Evolutionary conservation across 2,329 filamentous ascomycete genomes (phyloP), one percentile per base, ranked within the genome.

Genomic region (Diaporthe sp.): DNA sequence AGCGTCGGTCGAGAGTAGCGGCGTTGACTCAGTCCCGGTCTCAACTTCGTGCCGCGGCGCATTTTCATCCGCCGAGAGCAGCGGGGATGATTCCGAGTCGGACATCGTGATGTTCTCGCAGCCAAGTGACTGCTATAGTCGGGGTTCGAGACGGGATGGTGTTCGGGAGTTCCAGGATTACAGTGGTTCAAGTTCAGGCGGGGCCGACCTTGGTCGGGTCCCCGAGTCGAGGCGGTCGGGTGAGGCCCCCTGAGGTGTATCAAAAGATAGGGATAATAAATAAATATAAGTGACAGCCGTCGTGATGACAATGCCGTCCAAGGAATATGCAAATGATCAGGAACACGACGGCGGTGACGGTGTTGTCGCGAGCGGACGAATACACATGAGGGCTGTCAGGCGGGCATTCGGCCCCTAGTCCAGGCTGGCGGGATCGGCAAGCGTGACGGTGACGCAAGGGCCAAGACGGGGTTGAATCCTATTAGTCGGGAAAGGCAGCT

Each of bases 21-120:
- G 89, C n/a, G 89, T 88, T n/a, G 86, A 85, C 78, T 91, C 90
- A 55, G 72, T 76, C 78, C 81, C 71, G 44, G 78, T 28, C 77
- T 79, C 72, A 75, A 79, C 72, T 62, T 79, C 76, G 61, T 79
- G 61, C 39, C 62, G 62, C 67, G 80, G 82, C 60, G 79, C 79
- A 46, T 80, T 82, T 60, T 76, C 79, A 49, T 83, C 81, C 44
- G 82, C 80, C 19, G 84, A 81, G 60, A 89, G 83, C 75, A 90
- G 82, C 51, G 87, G 87, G 31, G 86, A 84, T 76, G 82, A 83
- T 80, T 89, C 88, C 72, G 85, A 80, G 72, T 85, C 82, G 37
- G 88, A 80, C 88, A 90, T 89, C 1, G 34, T 70, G 58, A 28
- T 31, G 42, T 60, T 67, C 31, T 57, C 8, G 42, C 28, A 58